These are phyloP conservation scores for Neurospora sp. DNA, from an alignment of 2,329 filamentous ascomycete species.

Conservation along the genomic window DNA sequence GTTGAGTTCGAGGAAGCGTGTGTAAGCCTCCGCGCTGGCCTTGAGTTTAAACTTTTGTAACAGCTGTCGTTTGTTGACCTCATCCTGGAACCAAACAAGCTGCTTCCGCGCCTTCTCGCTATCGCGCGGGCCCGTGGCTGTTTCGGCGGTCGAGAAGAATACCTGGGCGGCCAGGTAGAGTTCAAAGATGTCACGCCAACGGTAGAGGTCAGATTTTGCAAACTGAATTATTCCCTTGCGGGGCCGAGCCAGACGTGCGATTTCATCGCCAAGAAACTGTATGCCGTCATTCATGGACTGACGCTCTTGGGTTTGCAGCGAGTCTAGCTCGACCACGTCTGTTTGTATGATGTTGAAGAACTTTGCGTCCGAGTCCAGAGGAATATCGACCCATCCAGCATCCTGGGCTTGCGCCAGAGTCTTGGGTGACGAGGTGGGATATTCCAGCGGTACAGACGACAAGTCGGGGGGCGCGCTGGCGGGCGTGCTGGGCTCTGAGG, in stretches of 20 bases:
- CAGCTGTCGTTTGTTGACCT: constrained; percentile 51
- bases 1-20: constrained; percentile 64
- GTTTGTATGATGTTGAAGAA: constrained; percentile 70
- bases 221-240: constrained; percentile 32
- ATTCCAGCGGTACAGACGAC: not conserved
- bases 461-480: not conserved
- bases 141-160: constrained; percentile 72
- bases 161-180: constrained; percentile 70
- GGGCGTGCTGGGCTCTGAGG: not conserved
- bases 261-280: constrained; percentile 49
- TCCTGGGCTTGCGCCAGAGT: constrained; percentile 3
- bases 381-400: constrained; percentile 53
- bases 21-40: constrained; percentile 54
- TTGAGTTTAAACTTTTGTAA: constrained; percentile 53
- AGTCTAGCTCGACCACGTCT: constrained; percentile 60
- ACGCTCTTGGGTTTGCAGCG: constrained; percentile 57
- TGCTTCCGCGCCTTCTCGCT: constrained; percentile 56
- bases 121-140: constrained; percentile 56
- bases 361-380: constrained; percentile 64
- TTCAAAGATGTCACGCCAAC: constrained; percentile 74
- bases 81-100: constrained; percentile 61
- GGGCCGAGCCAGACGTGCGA: constrained; percentile 56
- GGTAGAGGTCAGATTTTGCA: constrained; percentile 56
- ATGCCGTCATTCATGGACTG: constrained; percentile 54
- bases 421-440: not conserved